Percentiles rank a stretch among this genome's conserved stretches.
These are phyloP conservation scores for Gryganskiella cystojenkinii DNA, from an alignment of 192 early-diverging fungal genomes.

Conservation along the genomic window DNA sequence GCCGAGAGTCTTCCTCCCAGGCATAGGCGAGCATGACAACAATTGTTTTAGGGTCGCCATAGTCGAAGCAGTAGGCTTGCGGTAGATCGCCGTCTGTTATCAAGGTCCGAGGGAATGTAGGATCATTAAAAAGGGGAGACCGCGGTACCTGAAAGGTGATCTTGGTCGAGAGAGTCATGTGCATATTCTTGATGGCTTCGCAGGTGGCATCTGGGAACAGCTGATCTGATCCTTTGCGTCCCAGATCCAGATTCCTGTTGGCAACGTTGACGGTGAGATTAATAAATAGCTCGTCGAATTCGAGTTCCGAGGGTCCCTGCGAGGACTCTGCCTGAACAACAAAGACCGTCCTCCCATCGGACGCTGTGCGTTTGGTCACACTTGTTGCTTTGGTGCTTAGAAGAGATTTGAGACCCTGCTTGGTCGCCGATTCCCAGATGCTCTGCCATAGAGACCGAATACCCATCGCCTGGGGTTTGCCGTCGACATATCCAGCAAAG, in stretches of 20 bases:
- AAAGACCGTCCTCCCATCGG: slow-evolving; percentile 9
- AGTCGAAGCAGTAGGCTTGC: slow-evolving; percentile 16
- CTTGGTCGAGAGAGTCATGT: slow-evolving; percentile 14
- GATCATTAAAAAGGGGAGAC: slow-evolving; percentile 10
- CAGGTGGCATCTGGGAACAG: slow-evolving; percentile 13
- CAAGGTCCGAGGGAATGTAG: slow-evolving; percentile 10
- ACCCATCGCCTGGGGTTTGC: slow-evolving; percentile 7
- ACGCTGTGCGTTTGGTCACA: slow-evolving; percentile 14
- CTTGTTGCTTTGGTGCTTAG: slow-evolving; percentile 10
- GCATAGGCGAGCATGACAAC: slow-evolving; percentile 13
- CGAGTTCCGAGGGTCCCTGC: slow-evolving; percentile 6
- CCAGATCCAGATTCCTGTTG: slow-evolving; percentile 4
- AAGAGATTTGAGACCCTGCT: slow-evolving; percentile 7
- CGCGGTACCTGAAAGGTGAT: slow-evolving; percentile 12
- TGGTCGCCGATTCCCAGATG: slow-evolving; percentile 15
- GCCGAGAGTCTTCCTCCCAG: slow-evolving; percentile 11
- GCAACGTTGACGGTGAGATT: slow-evolving; percentile 15
- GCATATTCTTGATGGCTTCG: slow-evolving; percentile 11
- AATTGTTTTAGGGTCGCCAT: slow-evolving; percentile 5
- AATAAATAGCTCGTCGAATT: slow-evolving; percentile 9
- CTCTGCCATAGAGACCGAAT: slow-evolving; percentile 10
- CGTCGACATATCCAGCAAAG: slow-evolving; percentile 5
- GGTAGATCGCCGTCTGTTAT: slow-evolving; percentile 6
- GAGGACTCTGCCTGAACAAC: slow-evolving; percentile 5
- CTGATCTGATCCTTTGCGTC: slow-evolving; percentile 13